A percentile compares a stretch with the other conserved stretches of the same genome.
Conservation (phyloP, 306 rosid species). For the Vigna hirtella region DNA sequence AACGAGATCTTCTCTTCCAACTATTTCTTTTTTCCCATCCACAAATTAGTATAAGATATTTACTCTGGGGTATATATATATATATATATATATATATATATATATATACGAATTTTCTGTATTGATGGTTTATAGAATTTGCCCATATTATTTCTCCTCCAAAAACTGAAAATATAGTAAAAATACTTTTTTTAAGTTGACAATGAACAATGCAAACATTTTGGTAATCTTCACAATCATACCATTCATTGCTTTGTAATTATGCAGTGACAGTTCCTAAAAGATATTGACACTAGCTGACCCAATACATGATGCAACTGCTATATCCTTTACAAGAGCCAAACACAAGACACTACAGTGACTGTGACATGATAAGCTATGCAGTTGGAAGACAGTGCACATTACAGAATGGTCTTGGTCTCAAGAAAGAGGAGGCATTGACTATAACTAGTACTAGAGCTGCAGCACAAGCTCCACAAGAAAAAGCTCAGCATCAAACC, state of each 20-base stretch:
- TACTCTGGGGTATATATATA: too few species aligned
- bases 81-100: too few species aligned
- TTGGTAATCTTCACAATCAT: conserved; percentile 16
- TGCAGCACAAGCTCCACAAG: conserved; percentile 80
- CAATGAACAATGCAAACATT: neutral
- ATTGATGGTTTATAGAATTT: too few species aligned
- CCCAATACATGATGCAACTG: conserved; percentile 8
- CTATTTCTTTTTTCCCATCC: too few species aligned
- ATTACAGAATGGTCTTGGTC: conserved; percentile 28
- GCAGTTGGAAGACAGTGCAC: conserved; percentile 28
- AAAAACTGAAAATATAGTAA: too few species aligned
- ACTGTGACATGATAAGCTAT: neutral
- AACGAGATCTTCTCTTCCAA: too few species aligned
- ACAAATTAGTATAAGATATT: neutral
- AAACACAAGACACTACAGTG: conserved; percentile 15
- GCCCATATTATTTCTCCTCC: too few species aligned
- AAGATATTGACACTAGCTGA: conserved; percentile 11
- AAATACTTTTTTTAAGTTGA: too few species aligned
- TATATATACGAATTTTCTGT: too few species aligned
- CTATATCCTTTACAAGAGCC: conserved; percentile 37
- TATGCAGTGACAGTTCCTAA: conserved; percentile 30
- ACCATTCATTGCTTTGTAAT: neutral
- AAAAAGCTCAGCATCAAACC: conserved; percentile 83
- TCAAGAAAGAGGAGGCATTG: neutral
- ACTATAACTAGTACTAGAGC: conserved; percentile 42